Conservation (phyloP, 2,329 filamentous ascomycete genomes). For the Fonsecaea pugnacius region DNA sequence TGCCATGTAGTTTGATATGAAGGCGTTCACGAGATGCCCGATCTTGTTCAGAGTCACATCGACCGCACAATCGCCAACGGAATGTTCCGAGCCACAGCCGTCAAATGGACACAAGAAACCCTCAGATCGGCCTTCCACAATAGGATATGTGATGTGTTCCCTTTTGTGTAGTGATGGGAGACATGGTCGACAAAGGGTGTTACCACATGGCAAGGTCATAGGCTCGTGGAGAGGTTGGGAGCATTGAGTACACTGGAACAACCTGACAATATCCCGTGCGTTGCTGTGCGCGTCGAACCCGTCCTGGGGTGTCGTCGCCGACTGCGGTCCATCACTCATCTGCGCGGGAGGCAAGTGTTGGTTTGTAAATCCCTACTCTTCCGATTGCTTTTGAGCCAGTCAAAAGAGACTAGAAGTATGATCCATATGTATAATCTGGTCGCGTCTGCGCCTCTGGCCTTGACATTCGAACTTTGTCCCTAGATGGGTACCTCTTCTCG, state of each 20-base stretch:
- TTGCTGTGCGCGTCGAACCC: slow-evolving; percentile 58
- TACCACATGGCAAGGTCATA: slow-evolving; percentile 79
- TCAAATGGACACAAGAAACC: slow-evolving; percentile 76
- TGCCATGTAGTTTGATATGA: slow-evolving; percentile 52
- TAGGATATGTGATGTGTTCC: slow-evolving; percentile 76
- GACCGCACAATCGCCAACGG: slow-evolving; percentile 72
- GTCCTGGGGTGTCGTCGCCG: slow-evolving; percentile 38
- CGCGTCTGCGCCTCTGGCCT: slow-evolving; percentile 8
- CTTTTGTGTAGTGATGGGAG: slow-evolving; percentile 69
- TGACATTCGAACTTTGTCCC: background rate
- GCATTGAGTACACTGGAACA: slow-evolving; percentile 79
- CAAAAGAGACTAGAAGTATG: slow-evolving; percentile 13
- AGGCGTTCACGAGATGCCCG: slow-evolving; percentile 62
- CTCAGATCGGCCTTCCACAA: slow-evolving; percentile 65
- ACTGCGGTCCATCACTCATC: slow-evolving; percentile 36
- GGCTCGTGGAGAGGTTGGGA: slow-evolving; percentile 69
- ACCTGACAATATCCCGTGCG: slow-evolving; percentile 68
- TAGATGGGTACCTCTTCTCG: background rate
- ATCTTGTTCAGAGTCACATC: slow-evolving; percentile 78
- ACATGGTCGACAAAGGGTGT: slow-evolving; percentile 75
- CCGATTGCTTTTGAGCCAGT: slow-evolving; percentile 19
- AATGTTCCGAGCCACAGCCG: slow-evolving; percentile 72
- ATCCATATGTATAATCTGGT: slow-evolving; percentile 23
- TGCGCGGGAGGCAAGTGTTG: slow-evolving; percentile 23
- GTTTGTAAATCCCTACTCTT: slow-evolving; percentile 22